Evolutionary conservation across 257 asterid species (phyloP).

Genomic region (Solanum chilense): DNA sequence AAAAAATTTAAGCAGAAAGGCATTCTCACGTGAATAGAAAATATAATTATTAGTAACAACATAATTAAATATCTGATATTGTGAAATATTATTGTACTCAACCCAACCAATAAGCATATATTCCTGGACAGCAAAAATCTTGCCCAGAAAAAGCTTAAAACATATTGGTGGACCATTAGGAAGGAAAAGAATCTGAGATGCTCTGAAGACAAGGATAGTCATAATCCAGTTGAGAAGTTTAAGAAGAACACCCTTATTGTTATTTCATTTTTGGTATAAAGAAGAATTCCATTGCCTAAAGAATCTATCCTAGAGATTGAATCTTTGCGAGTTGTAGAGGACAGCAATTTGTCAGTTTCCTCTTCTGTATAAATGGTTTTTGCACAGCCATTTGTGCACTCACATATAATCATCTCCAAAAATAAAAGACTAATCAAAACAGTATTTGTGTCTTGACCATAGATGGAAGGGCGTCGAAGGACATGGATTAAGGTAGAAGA

Average conservation of each 20-base stretch:
- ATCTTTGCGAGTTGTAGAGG: neutral
- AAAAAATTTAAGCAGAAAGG: neutral
- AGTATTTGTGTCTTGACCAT: neutral
- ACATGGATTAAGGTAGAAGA: neutral
- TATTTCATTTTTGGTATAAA: neutral
- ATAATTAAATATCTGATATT: neutral
- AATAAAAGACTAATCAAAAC: neutral
- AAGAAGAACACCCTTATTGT: neutral
- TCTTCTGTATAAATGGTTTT: neutral
- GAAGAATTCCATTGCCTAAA: neutral
- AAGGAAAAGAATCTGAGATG: neutral
- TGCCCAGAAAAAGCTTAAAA: neutral
- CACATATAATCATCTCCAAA: neutral
- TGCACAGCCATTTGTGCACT: neutral
- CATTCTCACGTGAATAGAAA: neutral
- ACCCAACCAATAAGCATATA: neutral
- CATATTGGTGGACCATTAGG: neutral
- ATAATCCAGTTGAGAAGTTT: neutral
- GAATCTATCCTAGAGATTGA: neutral
- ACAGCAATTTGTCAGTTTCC: neutral
- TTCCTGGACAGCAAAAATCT: neutral
- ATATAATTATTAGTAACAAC: neutral
- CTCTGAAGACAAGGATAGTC: neutral
- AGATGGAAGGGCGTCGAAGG: neutral
- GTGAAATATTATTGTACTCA: neutral